phyloP scores from a whole-genome alignment of 1,284 basidiomycete genomes.

The Exobasidium rhododendri region DNA sequence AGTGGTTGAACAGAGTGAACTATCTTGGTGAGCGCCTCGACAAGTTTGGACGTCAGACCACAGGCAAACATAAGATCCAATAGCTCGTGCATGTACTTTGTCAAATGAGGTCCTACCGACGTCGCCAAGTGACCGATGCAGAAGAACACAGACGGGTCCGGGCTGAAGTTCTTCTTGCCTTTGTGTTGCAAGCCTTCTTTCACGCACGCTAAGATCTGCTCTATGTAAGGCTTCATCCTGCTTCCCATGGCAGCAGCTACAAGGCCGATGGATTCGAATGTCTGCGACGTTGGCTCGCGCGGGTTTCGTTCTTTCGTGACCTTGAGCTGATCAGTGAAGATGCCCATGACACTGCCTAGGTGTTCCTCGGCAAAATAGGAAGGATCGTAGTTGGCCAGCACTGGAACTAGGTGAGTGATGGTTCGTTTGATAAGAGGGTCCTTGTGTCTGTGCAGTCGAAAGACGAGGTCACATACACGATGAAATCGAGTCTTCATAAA shows the following conservation, averaged over 20 bases:
- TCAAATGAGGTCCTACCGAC: slow-evolving; percentile 92
- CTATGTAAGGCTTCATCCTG: slow-evolving; percentile 93
- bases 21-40: slow-evolving; percentile 80
- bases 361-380: slow-evolving; percentile 50
- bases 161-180: slow-evolving; percentile 87
- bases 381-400: slow-evolving; percentile 51
- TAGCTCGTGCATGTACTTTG: slow-evolving; percentile 91
- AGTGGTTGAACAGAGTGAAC: slow-evolving; percentile 86
- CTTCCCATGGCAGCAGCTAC: slow-evolving; percentile 86
- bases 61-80: slow-evolving; percentile 95
- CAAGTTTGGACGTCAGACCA: slow-evolving; percentile 84
- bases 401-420: slow-evolving; percentile 46
- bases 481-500: slow-evolving; percentile 90
- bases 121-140: slow-evolving; percentile 94
- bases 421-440: slow-evolving; percentile 79
- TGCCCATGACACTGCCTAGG: slow-evolving; percentile 45
- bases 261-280: slow-evolving; percentile 94
- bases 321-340: slow-evolving; percentile 40
- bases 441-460: slow-evolving; percentile 83
- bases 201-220: slow-evolving; percentile 84
- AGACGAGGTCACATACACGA: slow-evolving; percentile 83
- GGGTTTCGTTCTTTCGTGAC: slow-evolving; percentile 44
- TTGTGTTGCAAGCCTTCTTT: slow-evolving; percentile 80
- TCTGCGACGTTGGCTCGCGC: slow-evolving; percentile 36
- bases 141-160: slow-evolving; percentile 94